A percentile compares a stretch with the other conserved stretches of the same genome.
phyloP scores from a whole-genome alignment of 2,329 filamentous ascomycete species.

The Ophiocordyceps sinensis region DNA sequence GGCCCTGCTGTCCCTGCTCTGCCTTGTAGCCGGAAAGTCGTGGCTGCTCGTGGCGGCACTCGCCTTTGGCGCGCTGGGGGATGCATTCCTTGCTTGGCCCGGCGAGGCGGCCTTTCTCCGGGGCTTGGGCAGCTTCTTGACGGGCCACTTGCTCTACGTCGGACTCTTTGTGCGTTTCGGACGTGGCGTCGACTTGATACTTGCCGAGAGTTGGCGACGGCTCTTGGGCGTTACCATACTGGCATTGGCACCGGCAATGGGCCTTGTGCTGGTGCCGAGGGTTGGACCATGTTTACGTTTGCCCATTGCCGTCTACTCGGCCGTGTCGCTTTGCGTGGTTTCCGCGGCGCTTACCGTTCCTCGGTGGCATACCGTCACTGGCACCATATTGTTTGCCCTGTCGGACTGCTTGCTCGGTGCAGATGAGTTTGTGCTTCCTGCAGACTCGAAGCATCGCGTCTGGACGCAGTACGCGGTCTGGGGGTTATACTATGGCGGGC shows the following conservation, averaged over 20 bases:
- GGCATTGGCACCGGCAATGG: conserved; percentile 12
- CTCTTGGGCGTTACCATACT: conserved; percentile 6
- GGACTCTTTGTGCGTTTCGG: conserved; percentile 9
- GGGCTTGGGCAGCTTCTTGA: conserved; percentile 19
- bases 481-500: conserved; percentile 20
- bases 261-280: conserved; percentile 11
- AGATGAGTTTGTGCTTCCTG: conserved; percentile 16
- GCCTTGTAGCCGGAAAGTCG: conserved; percentile 5
- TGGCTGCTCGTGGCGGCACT: conserved; percentile 12
- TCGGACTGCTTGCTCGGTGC: conserved; percentile 19
- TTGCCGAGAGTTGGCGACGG: conserved; percentile 5
- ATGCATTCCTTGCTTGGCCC: conserved; percentile 21
- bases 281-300: conserved; percentile 9
- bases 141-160: conserved; percentile 19
- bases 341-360: conserved; percentile 14
- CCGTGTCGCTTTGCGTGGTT: conserved; percentile 17
- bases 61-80: conserved; percentile 17
- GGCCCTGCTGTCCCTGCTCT: conserved; percentile 12
- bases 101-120: conserved; percentile 16
- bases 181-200: conserved; percentile 2
- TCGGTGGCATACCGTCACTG: conserved; percentile 9
- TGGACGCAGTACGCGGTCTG: conserved; percentile 21
- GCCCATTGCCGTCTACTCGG: conserved; percentile 18
- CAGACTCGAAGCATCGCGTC: conserved; percentile 7
- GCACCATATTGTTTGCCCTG: conserved; percentile 16